Evolutionary conservation across 2,329 filamentous ascomycete species (phyloP), one percentile per base, ranked within the genome.

Genomic region (Cercospora janseana): DNA sequence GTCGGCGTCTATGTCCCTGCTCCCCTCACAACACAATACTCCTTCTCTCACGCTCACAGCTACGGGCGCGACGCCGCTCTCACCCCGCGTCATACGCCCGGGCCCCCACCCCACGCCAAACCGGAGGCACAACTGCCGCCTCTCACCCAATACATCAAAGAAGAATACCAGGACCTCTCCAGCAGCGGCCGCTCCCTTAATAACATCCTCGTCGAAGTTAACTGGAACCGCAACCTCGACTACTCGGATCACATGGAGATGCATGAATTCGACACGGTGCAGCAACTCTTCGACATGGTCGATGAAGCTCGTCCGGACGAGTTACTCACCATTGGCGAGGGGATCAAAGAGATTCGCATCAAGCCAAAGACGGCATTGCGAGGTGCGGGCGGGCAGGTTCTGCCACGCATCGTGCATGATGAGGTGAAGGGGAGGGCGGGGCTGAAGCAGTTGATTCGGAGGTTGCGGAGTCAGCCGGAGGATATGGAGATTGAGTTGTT

Each of bases 341-440:
- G 26, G 4, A 55, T 55, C 49, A 55, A 49, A 31, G 52, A 55
- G 21, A 41, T 55, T 18, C 44, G 49, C 6, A 49, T 55, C 32
- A 55, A 55, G 26, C 40, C 44, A 23, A 45, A 42, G 16, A 46
- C 46, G 2, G 52, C 46, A 23, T 34, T 54, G n/a, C 26, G 41
- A 2, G 48, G 48, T 15, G 34, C 43, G 4, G 49, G 46, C 10
- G 24, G 46, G 8, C 35, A 42, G 24, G 46, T 52, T 8, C 27
- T 49, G 21, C 52, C 49, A 5, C 44, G 52, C 3, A 55, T 55
- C 20, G 52, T 52, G 44, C 40, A 51, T 27, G 52, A 55, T 16
- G 52, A 55, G 28, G 29, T 16, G 6, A 44, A 49, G 15, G 52
- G 52, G 8, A 41, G 50, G 9, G 49, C 52, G 21, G 45, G 49